A percentile compares a stretch with the other conserved stretches of the same genome.
These are phyloP conservation scores for Onygenales sp. DNA, from an alignment of 2,329 filamentous ascomycete species.

Conservation along the genomic window DNA sequence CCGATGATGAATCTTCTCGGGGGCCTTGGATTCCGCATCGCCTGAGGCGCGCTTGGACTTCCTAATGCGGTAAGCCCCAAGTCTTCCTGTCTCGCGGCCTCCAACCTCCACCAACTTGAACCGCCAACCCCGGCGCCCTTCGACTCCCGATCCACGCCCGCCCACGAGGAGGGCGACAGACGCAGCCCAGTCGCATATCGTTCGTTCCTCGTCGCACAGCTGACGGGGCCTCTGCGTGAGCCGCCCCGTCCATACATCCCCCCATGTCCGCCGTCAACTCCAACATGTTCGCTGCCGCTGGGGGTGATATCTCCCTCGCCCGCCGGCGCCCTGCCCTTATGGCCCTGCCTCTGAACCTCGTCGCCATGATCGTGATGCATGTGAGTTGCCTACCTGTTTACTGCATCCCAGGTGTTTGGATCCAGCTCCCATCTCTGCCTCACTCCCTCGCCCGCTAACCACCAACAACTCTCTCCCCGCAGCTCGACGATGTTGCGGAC, in stretches of 20 bases:
- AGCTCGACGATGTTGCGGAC: slow-evolving; percentile 50
- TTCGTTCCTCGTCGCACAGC: slow-evolving; percentile 16
- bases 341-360: slow-evolving; percentile 47
- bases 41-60: no score
- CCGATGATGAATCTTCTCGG: no score
- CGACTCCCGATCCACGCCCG: no score
- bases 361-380: slow-evolving; percentile 47
- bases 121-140: no score
- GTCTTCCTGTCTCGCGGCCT: no score
- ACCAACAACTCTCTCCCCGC: slow-evolving; percentile 2
- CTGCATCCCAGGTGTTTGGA: not conserved
- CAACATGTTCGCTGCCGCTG: slow-evolving; percentile 32
- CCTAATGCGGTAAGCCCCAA: no score
- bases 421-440: slow-evolving; percentile 3
- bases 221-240: slow-evolving; percentile 14
- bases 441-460: not conserved
- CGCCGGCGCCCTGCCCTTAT: slow-evolving; percentile 18
- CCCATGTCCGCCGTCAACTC: slow-evolving; percentile 31
- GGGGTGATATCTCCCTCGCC: slow-evolving; percentile 4
- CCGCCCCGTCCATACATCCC: slow-evolving; percentile 18
- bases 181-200: not conserved
- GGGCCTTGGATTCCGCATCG: no score
- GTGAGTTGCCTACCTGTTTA: slow-evolving; percentile 25
- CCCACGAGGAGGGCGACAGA: no score
- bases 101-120: no score